A percentile compares a stretch with the other conserved stretches of the same genome.
Evolutionary conservation across 768 basidiomycete genomes (phyloP).

Genomic region (Inosperma sp.): DNA sequence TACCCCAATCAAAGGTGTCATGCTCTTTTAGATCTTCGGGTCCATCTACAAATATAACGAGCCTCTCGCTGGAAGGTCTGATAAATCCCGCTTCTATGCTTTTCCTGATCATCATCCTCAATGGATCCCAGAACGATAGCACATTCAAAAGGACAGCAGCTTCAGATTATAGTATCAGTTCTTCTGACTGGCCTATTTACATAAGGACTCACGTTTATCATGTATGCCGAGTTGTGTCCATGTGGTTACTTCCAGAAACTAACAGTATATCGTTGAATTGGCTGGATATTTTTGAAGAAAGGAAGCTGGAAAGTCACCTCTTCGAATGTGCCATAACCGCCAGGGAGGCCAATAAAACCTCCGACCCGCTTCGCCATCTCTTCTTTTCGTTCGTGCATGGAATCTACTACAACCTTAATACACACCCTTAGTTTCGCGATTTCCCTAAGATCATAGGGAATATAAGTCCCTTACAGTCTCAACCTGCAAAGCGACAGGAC

Average conservation of each 20-base stretch:
- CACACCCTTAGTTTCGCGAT: conserved; percentile 10
- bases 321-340: conserved; percentile 94
- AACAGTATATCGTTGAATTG: neutral
- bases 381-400: conserved; percentile 87
- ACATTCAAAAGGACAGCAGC: conserved; percentile 89
- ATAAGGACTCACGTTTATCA: conserved; percentile 58
- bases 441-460: no score
- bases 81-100: conserved; percentile 76
- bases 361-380: conserved; percentile 80
- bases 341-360: conserved; percentile 87
- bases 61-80: conserved; percentile 47
- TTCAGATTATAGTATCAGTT: conserved; percentile 23
- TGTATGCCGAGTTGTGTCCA: conserved; percentile 94
- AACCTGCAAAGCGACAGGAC: no score
- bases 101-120: conserved; percentile 68
- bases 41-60: conserved; percentile 76
- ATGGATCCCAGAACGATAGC: conserved; percentile 72
- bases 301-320: conserved; percentile 47
- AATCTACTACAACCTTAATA: conserved; percentile 60
- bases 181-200: neutral
- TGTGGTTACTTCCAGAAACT: conserved; percentile 89
- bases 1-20: conserved; percentile 72
- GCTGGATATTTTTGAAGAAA: neutral
- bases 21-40: conserved; percentile 51
- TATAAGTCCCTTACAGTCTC: no score